Conservation (phyloP, 2,329 filamentous ascomycete species). For the Colletotrichum zoysiae region DNA sequence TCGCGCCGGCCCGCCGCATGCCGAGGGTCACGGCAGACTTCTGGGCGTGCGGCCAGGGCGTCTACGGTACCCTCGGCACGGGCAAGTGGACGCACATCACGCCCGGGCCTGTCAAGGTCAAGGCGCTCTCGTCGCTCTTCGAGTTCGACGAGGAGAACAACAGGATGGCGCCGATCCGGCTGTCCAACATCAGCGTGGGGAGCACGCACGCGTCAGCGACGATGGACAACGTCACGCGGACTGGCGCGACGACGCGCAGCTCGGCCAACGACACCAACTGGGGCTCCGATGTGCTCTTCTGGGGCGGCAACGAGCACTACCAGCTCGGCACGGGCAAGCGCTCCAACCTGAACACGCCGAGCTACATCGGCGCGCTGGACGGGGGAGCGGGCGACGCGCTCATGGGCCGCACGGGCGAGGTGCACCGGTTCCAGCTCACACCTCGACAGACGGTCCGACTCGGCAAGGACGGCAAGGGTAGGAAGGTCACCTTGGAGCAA, state of each 20-base stretch:
- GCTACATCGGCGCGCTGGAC: conserved; percentile 84
- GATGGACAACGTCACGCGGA: conserved; percentile 82
- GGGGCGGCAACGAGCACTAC: conserved; percentile 94
- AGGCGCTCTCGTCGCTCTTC: conserved; percentile 82
- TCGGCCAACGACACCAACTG: conserved; percentile 82
- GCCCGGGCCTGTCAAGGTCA: conserved; percentile 81
- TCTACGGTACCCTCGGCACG: conserved; percentile 85
- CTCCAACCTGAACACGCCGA: conserved; percentile 81
- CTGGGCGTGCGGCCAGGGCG: conserved; percentile 89
- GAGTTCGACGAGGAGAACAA: conserved; percentile 86
- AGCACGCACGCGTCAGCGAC: conserved; percentile 84
- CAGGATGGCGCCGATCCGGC: conserved; percentile 79
- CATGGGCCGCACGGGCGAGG: conserved; percentile 70
- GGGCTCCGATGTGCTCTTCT: conserved; percentile 91
- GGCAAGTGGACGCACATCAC: conserved; percentile 93
- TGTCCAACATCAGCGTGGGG: conserved; percentile 80
- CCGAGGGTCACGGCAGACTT: conserved; percentile 75
- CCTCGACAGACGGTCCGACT: conserved; percentile 79
- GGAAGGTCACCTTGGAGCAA: conserved; percentile 84
- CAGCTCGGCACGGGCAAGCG: conserved; percentile 93
- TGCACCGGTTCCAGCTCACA: conserved; percentile 84
- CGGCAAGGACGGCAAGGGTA: conserved; percentile 68
- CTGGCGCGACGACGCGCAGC: conserved; percentile 64
- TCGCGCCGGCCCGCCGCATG: conserved; percentile 50
- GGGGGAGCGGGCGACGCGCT: conserved; percentile 68